Evolutionary conservation across 2,329 filamentous ascomycete genomes (phyloP), one percentile per base, ranked within the genome.

Genomic region (Penicillium sp.): DNA sequence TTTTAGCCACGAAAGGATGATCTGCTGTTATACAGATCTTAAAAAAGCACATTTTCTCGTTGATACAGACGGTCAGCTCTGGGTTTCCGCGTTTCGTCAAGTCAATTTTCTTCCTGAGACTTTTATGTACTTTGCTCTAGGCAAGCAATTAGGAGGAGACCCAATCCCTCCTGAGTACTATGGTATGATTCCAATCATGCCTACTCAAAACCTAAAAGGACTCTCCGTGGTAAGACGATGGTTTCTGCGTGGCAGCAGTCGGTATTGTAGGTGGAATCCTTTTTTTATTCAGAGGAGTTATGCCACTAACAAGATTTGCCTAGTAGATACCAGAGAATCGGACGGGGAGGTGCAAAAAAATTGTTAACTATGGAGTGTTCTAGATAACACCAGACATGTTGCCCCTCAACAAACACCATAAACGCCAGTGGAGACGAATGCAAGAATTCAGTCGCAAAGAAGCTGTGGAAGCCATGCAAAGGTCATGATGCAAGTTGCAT

Each of bases 371-470:
- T 49, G 32, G 40, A 44, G 6, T 52, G 22, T 32, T 14, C 36
- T 49, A 49, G 47, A 54, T 61, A 57, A 40, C 60, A 58, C 51
- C 50, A 55, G 49, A 53, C 44, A 56, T 56, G 21, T 48, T 27
- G 47, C 31, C 34, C 24, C 43, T 18, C 2, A 18, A 18, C 18
- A 55, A 58, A 59, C 54, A 52, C 55, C 58, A 40, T 48, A 29
- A 65, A 65, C 63, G 58, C 63, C 63, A 43, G 22, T 32, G 52
- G 32, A 54, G 58, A 57, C 48, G 61, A 59, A 61, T 61, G 54
- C 49, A 59, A 60, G 55, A 55, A 51, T 32, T 38, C 49, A 60
- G 29, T 36, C 45, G 61, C 56, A 54, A 49, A 40, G 36, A 53
- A 31, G 51, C 34, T 34, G 39, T 31, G 42, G 52, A 51, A 54